Evolutionary conservation across 176 grass and related monocot species (phyloP).

Genomic region (Cenchrus purpureus): DNA sequence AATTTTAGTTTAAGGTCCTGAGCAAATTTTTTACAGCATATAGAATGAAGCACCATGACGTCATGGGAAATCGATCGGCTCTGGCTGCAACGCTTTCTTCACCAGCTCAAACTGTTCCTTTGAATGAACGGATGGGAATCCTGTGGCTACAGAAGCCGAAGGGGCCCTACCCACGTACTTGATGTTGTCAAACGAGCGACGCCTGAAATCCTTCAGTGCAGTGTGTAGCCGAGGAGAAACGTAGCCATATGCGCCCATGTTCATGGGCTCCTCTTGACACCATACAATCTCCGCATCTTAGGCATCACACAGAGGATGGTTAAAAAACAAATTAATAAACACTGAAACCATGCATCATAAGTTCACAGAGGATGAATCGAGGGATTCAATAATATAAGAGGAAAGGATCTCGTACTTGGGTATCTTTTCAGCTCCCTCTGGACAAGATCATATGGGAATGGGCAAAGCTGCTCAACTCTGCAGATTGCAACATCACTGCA

Average conservation of each 20-base stretch:
- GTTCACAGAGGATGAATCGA: background rate
- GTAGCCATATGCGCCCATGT: slow-evolving; percentile 89
- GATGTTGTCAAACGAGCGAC: slow-evolving; percentile 77
- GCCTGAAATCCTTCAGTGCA: slow-evolving; percentile 65
- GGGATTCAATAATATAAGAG: no score
- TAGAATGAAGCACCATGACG: background rate
- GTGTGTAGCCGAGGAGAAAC: slow-evolving; percentile 68
- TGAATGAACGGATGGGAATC: slow-evolving; percentile 71
- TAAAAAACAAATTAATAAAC: background rate
- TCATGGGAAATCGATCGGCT: slow-evolving; percentile 47
- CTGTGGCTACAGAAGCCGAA: slow-evolving; percentile 88
- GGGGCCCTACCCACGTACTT: slow-evolving; percentile 92
- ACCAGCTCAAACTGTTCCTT: slow-evolving; percentile 82
- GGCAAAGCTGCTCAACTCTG: slow-evolving; percentile 88
- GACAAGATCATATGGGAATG: slow-evolving; percentile 91
- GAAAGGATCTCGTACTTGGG: slow-evolving; percentile 66
- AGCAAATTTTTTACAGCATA: background rate
- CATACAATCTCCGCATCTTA: slow-evolving; percentile 95
- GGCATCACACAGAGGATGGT: slow-evolving; percentile 19
- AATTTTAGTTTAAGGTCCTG: no score
- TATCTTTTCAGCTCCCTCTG: slow-evolving; percentile 93
- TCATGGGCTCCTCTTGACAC: slow-evolving; percentile 99
- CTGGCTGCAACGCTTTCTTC: slow-evolving; percentile 71
- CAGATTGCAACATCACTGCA: slow-evolving; percentile 84
- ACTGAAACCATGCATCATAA: background rate